Evolutionary conservation across 441 rosid genomes (phyloP), one percentile per base, ranked within the genome.

Genomic region (Arabidopsis hybrid): DNA sequence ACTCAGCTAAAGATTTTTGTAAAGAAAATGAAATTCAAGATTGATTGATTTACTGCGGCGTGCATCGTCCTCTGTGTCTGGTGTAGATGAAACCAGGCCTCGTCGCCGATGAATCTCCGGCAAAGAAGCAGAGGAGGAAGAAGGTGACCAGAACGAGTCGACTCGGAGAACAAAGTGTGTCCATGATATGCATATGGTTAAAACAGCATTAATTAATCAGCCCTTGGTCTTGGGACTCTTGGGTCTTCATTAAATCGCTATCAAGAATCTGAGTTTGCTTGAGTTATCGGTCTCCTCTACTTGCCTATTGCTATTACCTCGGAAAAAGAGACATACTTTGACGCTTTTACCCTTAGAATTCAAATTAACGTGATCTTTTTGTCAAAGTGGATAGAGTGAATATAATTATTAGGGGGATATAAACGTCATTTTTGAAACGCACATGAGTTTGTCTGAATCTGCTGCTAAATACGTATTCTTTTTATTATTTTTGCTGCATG

Each of bases 41-140:
- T 36, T 45, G 32, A 9, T 47, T 36, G 32, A 31, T 21, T 78
- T 84, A 91, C 97, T 87, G 91, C 2, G 97, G 91, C 65, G 97
- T 88, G 91, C 98, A 93, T 79, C 88, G 78, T 80, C 89, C 97
- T 81, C 86, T 79, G 78, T 79, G 67, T 83, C 98, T 78, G 1
- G 89, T 75, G 86, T 84, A 91, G 62, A 85, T 61, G 68, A 87
- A 84, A 0, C 86, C 92, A 45, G 92, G 86, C 53, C 86, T 69
- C 6, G 82, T 21, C 26, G 82, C 67, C n/a, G 69, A 58, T 29
- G 83, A 35, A 7, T 61, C 42, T 12, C 71, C n/a, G 49, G 69
- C 40, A 21, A 80, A 56, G 50, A 74, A 69, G 71, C 59, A 69
- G 45, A 78, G n/a, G 7, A 86, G 18, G 56, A 83, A 63, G 67